phyloP scores from a whole-genome alignment of 306 rosid genomes.

The Vigna trinervia region DNA sequence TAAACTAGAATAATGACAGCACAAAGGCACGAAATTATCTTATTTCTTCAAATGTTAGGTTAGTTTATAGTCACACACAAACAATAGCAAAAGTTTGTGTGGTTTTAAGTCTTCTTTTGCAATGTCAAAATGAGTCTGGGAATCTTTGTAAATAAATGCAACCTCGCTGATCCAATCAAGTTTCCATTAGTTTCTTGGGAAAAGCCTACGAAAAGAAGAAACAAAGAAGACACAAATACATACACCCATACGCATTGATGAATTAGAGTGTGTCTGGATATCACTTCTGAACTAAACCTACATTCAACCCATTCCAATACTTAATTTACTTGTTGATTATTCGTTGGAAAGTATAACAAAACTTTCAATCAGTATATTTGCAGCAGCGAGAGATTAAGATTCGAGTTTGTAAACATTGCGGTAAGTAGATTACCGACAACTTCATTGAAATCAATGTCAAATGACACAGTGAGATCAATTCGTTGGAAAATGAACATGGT shows the following conservation, averaged over 20 bases:
- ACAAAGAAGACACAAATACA: too few species aligned
- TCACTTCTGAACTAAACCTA: too few species aligned
- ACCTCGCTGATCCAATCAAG: neutral
- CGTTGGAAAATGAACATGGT: neutral
- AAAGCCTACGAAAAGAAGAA: neutral
- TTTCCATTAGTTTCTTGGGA: neutral
- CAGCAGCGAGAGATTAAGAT: too few species aligned
- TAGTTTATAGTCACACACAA: neutral
- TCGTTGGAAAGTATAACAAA: too few species aligned
- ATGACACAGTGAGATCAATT: neutral
- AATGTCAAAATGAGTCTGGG: neutral
- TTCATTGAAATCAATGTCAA: neutral
- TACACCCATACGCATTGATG: too few species aligned
- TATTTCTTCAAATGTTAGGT: neutral
- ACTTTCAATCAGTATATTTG: too few species aligned
- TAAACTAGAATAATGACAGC: constrained; percentile 2
- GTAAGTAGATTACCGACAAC: neutral
- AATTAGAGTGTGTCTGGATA: too few species aligned
- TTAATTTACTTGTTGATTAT: too few species aligned
- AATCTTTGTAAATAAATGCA: neutral
- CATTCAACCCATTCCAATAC: too few species aligned
- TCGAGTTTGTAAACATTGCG: too few species aligned
- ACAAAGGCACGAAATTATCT: neutral
- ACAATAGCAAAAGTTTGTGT: neutral
- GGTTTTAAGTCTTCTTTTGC: neutral